Conservation (phyloP, 2,329 filamentous ascomycete genomes). For the Ascosphaera pollenicola region DNA sequence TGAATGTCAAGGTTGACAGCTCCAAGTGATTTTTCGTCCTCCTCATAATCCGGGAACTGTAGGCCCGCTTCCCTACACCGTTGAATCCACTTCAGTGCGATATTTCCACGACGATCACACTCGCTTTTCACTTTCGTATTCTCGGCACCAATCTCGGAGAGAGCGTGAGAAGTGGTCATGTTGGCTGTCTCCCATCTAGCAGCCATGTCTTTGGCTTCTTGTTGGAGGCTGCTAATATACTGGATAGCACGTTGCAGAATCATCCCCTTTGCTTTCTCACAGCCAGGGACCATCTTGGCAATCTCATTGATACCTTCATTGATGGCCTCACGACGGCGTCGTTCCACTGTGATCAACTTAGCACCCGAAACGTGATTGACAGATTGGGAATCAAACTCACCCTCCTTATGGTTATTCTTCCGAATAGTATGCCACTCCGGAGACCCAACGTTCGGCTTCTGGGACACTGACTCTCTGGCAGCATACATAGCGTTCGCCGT, state of each 20-base stretch:
- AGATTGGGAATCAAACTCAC: slow-evolving; percentile 26
- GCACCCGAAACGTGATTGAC: slow-evolving; percentile 7
- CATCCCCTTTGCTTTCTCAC: slow-evolving; percentile 97
- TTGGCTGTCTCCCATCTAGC: slow-evolving; percentile 22
- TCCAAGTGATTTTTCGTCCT: slow-evolving; percentile 20
- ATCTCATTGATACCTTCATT: slow-evolving; percentile 98
- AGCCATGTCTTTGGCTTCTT: slow-evolving; percentile 21
- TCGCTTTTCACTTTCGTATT: slow-evolving; percentile 93
- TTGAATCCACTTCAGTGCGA: slow-evolving; percentile 23
- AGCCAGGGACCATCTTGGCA: slow-evolving; percentile 89
- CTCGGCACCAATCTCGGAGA: slow-evolving; percentile 75
- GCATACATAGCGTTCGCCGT: slow-evolving; percentile 37
- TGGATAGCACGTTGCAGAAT: slow-evolving; percentile 84
- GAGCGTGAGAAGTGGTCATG: slow-evolving; percentile 22
- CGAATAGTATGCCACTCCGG: slow-evolving; percentile 96
- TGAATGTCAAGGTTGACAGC: slow-evolving; percentile 2
- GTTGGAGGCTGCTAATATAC: slow-evolving; percentile 67
- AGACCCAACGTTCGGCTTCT: slow-evolving; percentile 79
- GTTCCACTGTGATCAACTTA: slow-evolving; percentile 45
- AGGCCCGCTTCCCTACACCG: slow-evolving; percentile 25
- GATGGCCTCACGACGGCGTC: slow-evolving; percentile 88
- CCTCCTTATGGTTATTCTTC: slow-evolving; percentile 98
- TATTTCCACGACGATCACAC: slow-evolving; percentile 68
- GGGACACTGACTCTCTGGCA: slow-evolving; percentile 25
- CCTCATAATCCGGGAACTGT: slow-evolving; percentile 24